phyloP scores from a whole-genome alignment of 169 alveolate species.

The Eimeria praecox region DNA sequence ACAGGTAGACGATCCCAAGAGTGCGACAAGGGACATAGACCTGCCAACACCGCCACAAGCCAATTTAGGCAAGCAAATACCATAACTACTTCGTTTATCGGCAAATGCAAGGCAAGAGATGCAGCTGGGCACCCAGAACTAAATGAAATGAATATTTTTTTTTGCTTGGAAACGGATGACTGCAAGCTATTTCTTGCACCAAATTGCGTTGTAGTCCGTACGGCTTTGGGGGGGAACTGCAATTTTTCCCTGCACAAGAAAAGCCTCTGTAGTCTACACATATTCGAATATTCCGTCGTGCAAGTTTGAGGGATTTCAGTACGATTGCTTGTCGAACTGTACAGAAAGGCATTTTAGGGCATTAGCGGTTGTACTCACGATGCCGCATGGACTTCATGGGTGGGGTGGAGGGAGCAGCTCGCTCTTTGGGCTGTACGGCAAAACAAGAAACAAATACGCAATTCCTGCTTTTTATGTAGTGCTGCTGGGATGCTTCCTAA shows the following conservation, averaged over 20 bases:
- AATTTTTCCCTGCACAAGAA: neutral
- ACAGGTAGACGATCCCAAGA: neutral
- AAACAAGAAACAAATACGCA: neutral
- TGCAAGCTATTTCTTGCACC: conserved; percentile 16
- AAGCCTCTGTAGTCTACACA: neutral
- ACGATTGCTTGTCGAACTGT: neutral
- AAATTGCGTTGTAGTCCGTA: neutral
- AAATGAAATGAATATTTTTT: neutral
- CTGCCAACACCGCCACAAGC: neutral
- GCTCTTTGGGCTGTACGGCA: neutral
- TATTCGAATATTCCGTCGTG: neutral
- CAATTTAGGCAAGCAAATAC: neutral
- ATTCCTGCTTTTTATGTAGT: neutral
- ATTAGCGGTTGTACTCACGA: neutral
- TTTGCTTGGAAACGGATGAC: neutral
- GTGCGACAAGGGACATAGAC: neutral
- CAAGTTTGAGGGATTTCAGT: neutral
- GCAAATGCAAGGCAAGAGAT: neutral
- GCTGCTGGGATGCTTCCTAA: conserved; percentile 13
- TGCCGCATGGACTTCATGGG: neutral
- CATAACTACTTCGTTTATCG: neutral
- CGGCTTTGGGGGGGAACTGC: neutral
- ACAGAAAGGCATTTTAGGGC: neutral
- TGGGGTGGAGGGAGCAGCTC: neutral
- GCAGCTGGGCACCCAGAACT: neutral